Evolutionary conservation across 345 rosid genomes (phyloP).

Genomic region (Murraya paniculata): DNA sequence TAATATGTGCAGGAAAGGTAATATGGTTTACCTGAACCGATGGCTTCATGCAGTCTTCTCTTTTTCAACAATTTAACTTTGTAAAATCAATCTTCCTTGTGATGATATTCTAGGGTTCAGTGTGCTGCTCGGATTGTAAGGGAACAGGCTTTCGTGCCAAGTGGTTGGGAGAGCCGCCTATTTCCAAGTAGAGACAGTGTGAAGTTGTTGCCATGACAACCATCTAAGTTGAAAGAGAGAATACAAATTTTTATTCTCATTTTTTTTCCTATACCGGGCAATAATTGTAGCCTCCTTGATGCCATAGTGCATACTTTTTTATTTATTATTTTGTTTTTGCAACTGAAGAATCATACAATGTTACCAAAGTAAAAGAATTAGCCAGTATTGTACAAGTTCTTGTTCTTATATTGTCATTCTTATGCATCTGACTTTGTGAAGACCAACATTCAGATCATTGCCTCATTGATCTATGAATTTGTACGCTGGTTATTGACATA

Average conservation of each 20-base stretch:
- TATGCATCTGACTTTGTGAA: not conserved
- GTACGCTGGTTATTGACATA: not conserved
- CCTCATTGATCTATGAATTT: not conserved
- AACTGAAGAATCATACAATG: not conserved
- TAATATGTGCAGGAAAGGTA: slow-evolving; percentile 85
- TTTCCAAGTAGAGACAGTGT: slow-evolving; percentile 31
- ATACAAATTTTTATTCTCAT: not conserved
- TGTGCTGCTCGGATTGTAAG: slow-evolving; percentile 66
- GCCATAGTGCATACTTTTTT: not conserved
- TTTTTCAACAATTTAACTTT: not conserved
- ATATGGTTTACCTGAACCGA: not conserved
- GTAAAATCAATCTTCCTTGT: not conserved
- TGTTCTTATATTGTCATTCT: not conserved
- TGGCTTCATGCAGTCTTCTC: not conserved
- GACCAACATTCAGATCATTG: not conserved
- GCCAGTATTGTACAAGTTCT: not conserved
- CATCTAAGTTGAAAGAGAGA: not conserved
- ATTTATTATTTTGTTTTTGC: not conserved
- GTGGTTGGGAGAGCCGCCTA: slow-evolving; percentile 81
- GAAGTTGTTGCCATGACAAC: not conserved
- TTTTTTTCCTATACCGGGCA: not conserved
- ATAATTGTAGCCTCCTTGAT: not conserved
- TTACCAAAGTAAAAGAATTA: not conserved
- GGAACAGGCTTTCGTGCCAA: slow-evolving; percentile 98
- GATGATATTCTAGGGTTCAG: slow-evolving; percentile 55